Evolutionary conservation across 495 filamentous ascomycete species (phyloP), one percentile per base, ranked within the genome.

Genomic region (Trichoderma asperelloides): DNA sequence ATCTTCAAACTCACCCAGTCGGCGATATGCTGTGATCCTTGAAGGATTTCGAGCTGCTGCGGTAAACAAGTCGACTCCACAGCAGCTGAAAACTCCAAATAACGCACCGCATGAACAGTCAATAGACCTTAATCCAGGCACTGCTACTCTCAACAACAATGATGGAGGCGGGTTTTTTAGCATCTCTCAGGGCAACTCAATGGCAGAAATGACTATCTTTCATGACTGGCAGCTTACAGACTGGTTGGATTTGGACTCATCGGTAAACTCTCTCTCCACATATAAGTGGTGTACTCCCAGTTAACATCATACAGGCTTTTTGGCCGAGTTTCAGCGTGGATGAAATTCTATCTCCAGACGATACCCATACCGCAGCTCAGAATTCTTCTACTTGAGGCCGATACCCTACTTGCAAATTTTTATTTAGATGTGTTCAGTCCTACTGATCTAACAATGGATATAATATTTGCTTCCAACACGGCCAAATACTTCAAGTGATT

Each of bases 21-120:
- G 81, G 8, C 74, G 81, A n/a, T 85, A 84, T 66, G 77, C 79
- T 63, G 81, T 82, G 49, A 82, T 85, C 25, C 71, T 85, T 15
- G 78, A 80, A 45, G 82, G 51, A 13, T 60, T 60, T 13, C 15
- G 25, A 83, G 66, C 73, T 83, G 45, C 66, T 51, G 25, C 49
- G 43, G 9, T 51, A 43, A 33, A 39, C 33, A 15, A 63, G 40
- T 55, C 66, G 63, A 60, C 51, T 60, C 9, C 23, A 13, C 51
- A 60, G 27, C 51, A 28, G 3, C 15, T 23, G n/a, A 60, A 23
- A 60, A 11, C 23, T 16, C 51, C 13, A 11, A 27, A 15, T 16
- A 60, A 9, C 9, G 23, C 51, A 60, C 51, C 23, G 12, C 25
- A 60, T 13, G 51, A 60, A 15, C 25, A 30, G 3, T 11, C 25